Conservation (phyloP, 805 yeast genomes). For the Candida yuanshanica region DNA sequence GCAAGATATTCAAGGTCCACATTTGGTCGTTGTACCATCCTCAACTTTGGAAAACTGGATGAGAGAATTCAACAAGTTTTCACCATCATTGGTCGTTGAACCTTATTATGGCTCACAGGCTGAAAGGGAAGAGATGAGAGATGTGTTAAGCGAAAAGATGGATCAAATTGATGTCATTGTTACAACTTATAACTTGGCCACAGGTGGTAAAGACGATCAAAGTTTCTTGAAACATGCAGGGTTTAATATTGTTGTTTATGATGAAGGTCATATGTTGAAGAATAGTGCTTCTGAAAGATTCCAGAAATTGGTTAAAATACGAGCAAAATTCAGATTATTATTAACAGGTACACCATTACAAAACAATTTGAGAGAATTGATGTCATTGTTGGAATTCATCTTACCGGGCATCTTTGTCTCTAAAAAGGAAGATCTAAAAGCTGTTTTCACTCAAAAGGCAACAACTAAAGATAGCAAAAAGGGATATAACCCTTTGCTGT, state of each 20-base stretch:
- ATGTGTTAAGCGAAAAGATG: conserved; percentile 48
- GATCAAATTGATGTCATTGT: conserved; percentile 78
- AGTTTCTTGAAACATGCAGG: conserved; percentile 66
- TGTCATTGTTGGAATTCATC: conserved; percentile 86
- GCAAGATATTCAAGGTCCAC: conserved; percentile 67
- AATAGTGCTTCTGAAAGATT: conserved; percentile 87
- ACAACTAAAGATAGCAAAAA: conserved; percentile 50
- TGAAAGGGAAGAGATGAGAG: conserved; percentile 82
- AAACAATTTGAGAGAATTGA: conserved; percentile 84
- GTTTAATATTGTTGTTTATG: conserved; percentile 88
- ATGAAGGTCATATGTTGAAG: conserved; percentile 96
- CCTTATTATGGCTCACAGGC: conserved; percentile 89
- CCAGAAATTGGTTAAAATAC: conserved; percentile 74
- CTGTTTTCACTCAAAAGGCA: conserved; percentile 83
- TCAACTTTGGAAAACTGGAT: conserved; percentile 97
- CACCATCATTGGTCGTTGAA: conserved; percentile 75
- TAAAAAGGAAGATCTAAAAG: conserved; percentile 73
- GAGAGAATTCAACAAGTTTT: conserved; percentile 85
- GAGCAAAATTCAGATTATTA: conserved; percentile 77
- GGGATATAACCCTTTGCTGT: conserved; percentile 69
- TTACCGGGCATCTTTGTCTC: conserved; percentile 77
- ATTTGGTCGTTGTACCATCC: conserved; percentile 90
- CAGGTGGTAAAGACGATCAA: conserved; percentile 79
- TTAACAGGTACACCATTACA: conserved; percentile 97
- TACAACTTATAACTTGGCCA: conserved; percentile 89